Conservation (phyloP, 2,329 filamentous ascomycete species). For the Rugonectria rugulosa region DNA sequence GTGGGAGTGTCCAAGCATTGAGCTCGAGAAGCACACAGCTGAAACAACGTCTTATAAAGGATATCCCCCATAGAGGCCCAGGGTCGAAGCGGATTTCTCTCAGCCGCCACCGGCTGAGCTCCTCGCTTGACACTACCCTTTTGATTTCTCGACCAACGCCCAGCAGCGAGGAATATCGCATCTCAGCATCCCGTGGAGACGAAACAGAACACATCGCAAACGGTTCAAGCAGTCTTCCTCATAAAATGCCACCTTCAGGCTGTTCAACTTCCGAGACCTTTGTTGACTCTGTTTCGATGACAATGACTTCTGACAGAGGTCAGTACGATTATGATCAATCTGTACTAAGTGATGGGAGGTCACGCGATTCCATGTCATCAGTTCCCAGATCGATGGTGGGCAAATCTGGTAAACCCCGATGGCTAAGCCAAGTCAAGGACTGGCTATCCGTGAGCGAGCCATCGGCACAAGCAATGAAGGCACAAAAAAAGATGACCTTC, state of each 20-base stretch:
- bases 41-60: conserved; percentile 3
- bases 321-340: conserved; percentile 36
- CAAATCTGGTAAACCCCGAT: conserved; percentile 43
- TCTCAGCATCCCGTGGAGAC: neutral
- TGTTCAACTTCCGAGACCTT: conserved; percentile 16
- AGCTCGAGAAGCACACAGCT: neutral
- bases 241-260: conserved; percentile 12
- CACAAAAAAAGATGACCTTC: conserved; percentile 53
- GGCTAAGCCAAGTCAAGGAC: conserved; percentile 54
- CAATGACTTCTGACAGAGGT: conserved; percentile 25
- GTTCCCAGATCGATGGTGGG: conserved; percentile 27
- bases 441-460: conserved; percentile 60
- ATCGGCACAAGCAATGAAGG: conserved; percentile 56
- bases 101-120: neutral
- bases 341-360: conserved; percentile 30
- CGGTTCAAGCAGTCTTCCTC: neutral
- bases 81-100: conserved; percentile 1
- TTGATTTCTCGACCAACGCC: neutral
- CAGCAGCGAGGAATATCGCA: neutral
- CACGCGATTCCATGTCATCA: conserved; percentile 19
- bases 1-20: neutral
- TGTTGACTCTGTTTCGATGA: conserved; percentile 18
- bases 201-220: neutral
- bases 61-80: conserved; percentile 1
- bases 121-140: neutral